Base-by-base conservation (phyloP, 768 basidiomycete genomes). In the Termitomyces bulborhizus region DNA sequence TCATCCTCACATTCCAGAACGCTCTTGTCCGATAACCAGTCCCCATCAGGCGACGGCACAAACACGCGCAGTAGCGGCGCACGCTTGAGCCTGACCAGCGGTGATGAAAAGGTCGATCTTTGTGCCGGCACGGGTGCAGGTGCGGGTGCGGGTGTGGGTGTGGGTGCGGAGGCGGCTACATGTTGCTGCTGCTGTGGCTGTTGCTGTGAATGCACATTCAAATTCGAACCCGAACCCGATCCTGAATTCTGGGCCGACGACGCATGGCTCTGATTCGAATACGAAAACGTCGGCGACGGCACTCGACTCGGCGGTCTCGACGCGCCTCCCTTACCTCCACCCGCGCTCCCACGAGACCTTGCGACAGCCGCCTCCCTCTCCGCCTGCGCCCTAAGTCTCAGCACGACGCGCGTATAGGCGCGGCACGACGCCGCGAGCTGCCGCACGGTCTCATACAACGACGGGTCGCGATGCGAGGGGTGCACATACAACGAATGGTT, bases 1-100 rank as follows among this genome's bases (percentile, higher is more conserved):
- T 94, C 92, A 1, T 79, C 81, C 67, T 94, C 92, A 65, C 91
- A 93, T 62, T 88, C 86, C 53, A 91, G 62, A 18, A 94, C 84
- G 55, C 88, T 86, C 60, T 81, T 76, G 67, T 93, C 91, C 9
- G 86, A 86, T 45, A 94, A 71, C 91, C 91, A 94, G 59, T 88
- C 85, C 6, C 90, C 90, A 51, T 91, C 90, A 0, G 88, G 88
- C 8, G 87, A 90, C 18, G 90, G 92, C 3, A 94, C 88, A 62
- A 92, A 93, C 36, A 90, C 88, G 21, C 88, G 74, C 58, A 93
- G 63, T 18, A 93, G 72, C 24, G 90, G 89, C 2, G 92, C 90
- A 13, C 90, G 84, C 15, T 84, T 79, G 8, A 77, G 66, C 31
- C 83, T 76, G 75, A 84, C 86, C 50, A 93, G 73, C 6, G 91